phyloP scores from a whole-genome alignment of 2,329 filamentous ascomycete genomes.

The Fusarium guadeloupense region DNA sequence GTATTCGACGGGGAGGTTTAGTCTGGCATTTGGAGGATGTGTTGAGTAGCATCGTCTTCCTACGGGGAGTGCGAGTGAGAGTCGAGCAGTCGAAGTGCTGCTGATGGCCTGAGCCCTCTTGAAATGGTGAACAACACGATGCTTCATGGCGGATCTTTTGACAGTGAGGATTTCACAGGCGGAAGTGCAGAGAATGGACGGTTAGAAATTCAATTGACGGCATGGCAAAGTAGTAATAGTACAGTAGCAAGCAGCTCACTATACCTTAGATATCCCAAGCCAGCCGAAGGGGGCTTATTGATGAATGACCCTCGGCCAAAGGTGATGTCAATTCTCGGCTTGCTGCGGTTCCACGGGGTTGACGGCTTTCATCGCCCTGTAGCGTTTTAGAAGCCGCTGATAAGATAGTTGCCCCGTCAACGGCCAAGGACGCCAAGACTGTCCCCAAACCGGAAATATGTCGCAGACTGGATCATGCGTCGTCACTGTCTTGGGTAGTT shows the following conservation, averaged over 20 bases:
- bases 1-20: slow-evolving; percentile 92
- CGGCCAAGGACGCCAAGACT: slow-evolving; percentile 38
- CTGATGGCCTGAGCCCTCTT: slow-evolving; percentile 41
- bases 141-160: slow-evolving; percentile 46
- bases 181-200: slow-evolving; percentile 9
- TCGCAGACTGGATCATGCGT: slow-evolving; percentile 22
- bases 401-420: slow-evolving; percentile 56
- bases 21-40: slow-evolving; percentile 66
- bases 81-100: slow-evolving; percentile 24
- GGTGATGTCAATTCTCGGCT: slow-evolving; percentile 49
- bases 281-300: slow-evolving; percentile 37
- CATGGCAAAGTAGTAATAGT: slow-evolving; percentile 20
- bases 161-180: slow-evolving; percentile 4
- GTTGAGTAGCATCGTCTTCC: slow-evolving; percentile 59
- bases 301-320: slow-evolving; percentile 39
- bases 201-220: slow-evolving; percentile 19
- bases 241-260: slow-evolving; percentile 3
- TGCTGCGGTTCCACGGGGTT: slow-evolving; percentile 50
- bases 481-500: slow-evolving; percentile 29
- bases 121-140: slow-evolving; percentile 45
- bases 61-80: slow-evolving; percentile 27
- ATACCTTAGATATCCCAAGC: slow-evolving; percentile 34
- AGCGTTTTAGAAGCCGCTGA: slow-evolving; percentile 34
- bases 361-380: slow-evolving; percentile 40
- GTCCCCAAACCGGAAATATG: slow-evolving; percentile 36